Percentiles rank a stretch among this genome's conserved stretches.
Conservation (phyloP, 2,329 filamentous ascomycete genomes). For the Penicillium polonicum region DNA sequence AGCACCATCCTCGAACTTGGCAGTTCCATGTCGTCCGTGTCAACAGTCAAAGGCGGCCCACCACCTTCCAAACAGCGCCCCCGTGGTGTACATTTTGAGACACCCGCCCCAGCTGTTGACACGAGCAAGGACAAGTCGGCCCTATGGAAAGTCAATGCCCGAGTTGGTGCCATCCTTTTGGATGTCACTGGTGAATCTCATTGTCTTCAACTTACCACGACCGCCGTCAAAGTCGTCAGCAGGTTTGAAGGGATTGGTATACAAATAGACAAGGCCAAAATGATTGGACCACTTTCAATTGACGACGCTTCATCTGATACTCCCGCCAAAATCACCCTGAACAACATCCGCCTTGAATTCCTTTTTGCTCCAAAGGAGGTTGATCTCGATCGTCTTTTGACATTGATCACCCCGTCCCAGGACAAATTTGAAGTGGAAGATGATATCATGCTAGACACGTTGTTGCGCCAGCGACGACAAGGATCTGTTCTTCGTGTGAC, state of each 20-base stretch:
- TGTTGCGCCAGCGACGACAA: constrained; percentile 81
- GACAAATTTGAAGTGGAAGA: constrained; percentile 86
- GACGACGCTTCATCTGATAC: constrained; percentile 46
- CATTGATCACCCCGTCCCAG: constrained; percentile 86
- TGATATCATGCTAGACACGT: constrained; percentile 90
- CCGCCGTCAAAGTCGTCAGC: constrained; percentile 76
- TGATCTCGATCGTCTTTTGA: constrained; percentile 78
- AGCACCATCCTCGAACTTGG: constrained; percentile 89
- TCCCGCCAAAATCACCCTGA: constrained; percentile 62
- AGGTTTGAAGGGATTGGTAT: constrained; percentile 70
- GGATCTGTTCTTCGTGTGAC: constrained; percentile 75
- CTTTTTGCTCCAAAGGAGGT: constrained; percentile 69
- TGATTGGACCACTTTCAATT: constrained; percentile 68
- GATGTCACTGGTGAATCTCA: constrained; percentile 77
- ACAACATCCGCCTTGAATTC: constrained; percentile 70
- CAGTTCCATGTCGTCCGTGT: constrained; percentile 74
- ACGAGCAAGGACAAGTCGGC: constrained; percentile 15
- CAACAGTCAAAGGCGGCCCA: constrained; percentile 49
- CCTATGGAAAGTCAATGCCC: constrained; percentile 66
- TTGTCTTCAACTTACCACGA: constrained; percentile 71
- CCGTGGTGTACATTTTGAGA: constrained; percentile 59
- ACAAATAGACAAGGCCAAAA: constrained; percentile 70
- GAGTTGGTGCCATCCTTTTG: constrained; percentile 73
- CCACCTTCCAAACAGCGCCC: constrained; percentile 34
- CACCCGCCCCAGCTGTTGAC: constrained; percentile 35